Base-by-base conservation (phyloP, 2,329 filamentous ascomycete genomes). In the Calonectria henricotiae region DNA sequence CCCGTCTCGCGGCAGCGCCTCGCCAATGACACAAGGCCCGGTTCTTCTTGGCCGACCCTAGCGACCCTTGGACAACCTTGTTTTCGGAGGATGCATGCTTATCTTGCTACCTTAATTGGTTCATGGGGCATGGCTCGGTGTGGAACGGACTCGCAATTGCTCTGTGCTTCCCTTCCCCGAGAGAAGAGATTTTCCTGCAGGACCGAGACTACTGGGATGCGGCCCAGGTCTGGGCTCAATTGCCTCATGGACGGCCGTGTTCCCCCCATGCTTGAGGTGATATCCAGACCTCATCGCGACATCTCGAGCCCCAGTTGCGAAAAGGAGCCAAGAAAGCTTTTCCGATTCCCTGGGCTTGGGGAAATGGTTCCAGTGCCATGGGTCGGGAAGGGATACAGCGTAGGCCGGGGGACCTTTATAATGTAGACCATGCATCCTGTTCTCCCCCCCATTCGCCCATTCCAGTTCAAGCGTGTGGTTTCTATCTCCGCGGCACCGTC, bases 221-320 rank as follows among this genome's bases (percentile, higher is more conserved):
- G 58, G 3, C 32, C 20, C 47, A 41, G 11, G 47, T 25, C 51
- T 60, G 47, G 66, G 30, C 49, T 20, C 43, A 46, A 46, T 46
- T n/a, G 43, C 12, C 43, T 46, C n/a, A 32, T 23, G 43, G 39
- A 63, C 62, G 47, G 5, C 49, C 63, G 49, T 13, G 55, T 23
- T 74, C 13, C 46, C 46, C 54, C 68, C 66, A 60, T 65, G 46
- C 61, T 71, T 77, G 72, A 77, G 73, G 76, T 77, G 75, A 77
- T 78, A 72, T 70, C 15, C 20, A 44, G 65, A 61, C 63, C 43
- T 35, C 75, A 77, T 77, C 71, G 67, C 76, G 76, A 78, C 76
- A 78, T 78, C 64, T 49, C 37, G 20, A 23, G 23, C 68, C 64
- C 64, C 67, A 58, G 51, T 37, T 3, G 9, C 23, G 20, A 39